Base-by-base conservation (phyloP, 805 yeast genomes). In the Metschnikowia matae region DNA sequence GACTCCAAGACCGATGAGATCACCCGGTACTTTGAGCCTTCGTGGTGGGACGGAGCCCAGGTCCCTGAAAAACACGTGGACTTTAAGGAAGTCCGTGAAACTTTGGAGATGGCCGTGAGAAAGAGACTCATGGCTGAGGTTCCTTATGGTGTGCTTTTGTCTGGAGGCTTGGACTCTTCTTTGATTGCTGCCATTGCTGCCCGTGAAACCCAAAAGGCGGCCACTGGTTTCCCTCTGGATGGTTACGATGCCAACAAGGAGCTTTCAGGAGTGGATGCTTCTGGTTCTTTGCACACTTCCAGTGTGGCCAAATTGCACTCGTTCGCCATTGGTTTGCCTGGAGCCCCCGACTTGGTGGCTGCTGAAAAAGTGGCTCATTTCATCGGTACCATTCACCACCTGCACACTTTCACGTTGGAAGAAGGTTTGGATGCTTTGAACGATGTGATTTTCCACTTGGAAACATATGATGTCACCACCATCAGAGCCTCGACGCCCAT, bases 51-150 rank as follows among this genome's bases (percentile, higher is more conserved):
- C 65, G 96, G 79, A 59, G 55, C 75, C 48, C 78, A 78, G 66
- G 79, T 87, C 56, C 96, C 99, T 59, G 69, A 85, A 39, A 79
- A 80, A 52, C 89, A 84, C 40, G 88, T 86, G 42, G 96, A 92
- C 68, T 82, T 77, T 66, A 81, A 68, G 63, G 61, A 73, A 52
- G 80, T 94, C 54, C 85, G 97, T 71, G 86, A 84, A 63, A 70
- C 88, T 45, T 80, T 94, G 67, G 99, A 94, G 72, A 75, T 86
- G 74, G 90, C 99, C 44, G 99, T 94, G 49, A 87, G 99, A 79
- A 94, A 94, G 87, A 87, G 99, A 80, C 81, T 94, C 64, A 94
- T 94, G 99, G 94, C 98, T 50, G 99, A 94, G 78, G 99, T 94
- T 54, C 98, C 99, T 50, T 94, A 89, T 71, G 99, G 99, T 76